phyloP scores from a whole-genome alignment of 176 grass and related monocot genomes.

The Eleusine indica region DNA sequence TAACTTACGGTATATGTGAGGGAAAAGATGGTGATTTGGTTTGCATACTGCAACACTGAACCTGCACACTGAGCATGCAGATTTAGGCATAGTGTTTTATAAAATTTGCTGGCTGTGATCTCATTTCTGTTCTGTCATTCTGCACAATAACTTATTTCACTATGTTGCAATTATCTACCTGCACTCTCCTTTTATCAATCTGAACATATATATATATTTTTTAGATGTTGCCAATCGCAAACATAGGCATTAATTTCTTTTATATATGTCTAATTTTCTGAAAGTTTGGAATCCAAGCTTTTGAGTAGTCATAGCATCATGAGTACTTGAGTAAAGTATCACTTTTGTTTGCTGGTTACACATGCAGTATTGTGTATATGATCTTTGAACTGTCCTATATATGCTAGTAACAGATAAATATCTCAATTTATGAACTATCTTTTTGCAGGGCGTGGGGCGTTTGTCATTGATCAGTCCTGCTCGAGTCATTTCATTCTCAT shows the following conservation, averaged over 20 bases:
- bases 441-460: constrained; percentile 8
- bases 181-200: not conserved
- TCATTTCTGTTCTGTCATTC: not conserved
- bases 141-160: not conserved
- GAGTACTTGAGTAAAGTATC: not conserved
- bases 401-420: not conserved
- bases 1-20: not conserved
- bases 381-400: not conserved
- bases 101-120: not conserved
- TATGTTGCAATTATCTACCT: not conserved
- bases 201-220: not conserved
- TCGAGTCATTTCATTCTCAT: constrained; percentile 21
- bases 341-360: not conserved
- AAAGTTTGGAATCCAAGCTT: not conserved
- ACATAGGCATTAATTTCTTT: not conserved
- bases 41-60: not conserved
- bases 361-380: not conserved
- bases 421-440: not conserved
- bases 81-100: not conserved
- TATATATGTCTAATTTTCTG: not conserved
- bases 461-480: constrained; percentile 19
- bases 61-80: not conserved
- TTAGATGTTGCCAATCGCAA: not conserved
- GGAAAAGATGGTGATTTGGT: not conserved
- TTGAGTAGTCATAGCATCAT: not conserved